Evolutionary conservation across 2,329 filamentous ascomycete genomes (phyloP).

Genomic region (Trematosphaeria pertusa): DNA sequence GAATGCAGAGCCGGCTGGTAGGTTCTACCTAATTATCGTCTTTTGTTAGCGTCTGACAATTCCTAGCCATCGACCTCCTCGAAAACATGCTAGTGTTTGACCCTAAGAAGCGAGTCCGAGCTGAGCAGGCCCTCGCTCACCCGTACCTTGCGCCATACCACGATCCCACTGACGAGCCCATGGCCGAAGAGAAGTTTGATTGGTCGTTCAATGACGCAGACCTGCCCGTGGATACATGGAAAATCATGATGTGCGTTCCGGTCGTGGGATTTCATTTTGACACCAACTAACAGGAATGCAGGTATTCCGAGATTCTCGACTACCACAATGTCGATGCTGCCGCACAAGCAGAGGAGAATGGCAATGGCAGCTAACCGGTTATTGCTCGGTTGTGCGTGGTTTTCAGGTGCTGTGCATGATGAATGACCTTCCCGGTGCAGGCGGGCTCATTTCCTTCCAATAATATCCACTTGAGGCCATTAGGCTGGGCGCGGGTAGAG

Average conservation of each 20-base stretch:
- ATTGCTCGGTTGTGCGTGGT: slow-evolving; percentile 49
- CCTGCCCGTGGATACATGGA: slow-evolving; percentile 98
- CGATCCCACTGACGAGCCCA: slow-evolving; percentile 94
- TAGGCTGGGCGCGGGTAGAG: slow-evolving; percentile 14
- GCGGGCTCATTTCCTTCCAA: slow-evolving; percentile 19
- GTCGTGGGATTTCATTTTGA: not conserved
- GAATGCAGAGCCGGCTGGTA: slow-evolving; percentile 88
- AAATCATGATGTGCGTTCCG: slow-evolving; percentile 96
- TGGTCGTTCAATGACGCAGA: slow-evolving; percentile 99
- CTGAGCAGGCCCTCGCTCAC: slow-evolving; percentile 83
- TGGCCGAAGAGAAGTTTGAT: slow-evolving; percentile 96
- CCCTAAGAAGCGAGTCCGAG: slow-evolving; percentile 92
- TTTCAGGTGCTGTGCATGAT: slow-evolving; percentile 49
- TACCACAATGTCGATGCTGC: slow-evolving; percentile 93
- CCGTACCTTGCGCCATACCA: slow-evolving; percentile 97
- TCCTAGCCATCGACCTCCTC: slow-evolving; percentile 83
- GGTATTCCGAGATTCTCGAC: slow-evolving; percentile 98
- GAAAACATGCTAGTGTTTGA: slow-evolving; percentile 99
- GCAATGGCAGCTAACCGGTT: slow-evolving; percentile 41
- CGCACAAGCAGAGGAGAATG: slow-evolving; percentile 42
- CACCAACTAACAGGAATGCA: slow-evolving; percentile 49
- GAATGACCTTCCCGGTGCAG: slow-evolving; percentile 11
- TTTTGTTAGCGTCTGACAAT: slow-evolving; percentile 6
- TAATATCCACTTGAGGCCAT: slow-evolving; percentile 9
- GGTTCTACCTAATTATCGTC: slow-evolving; percentile 30